These are phyloP conservation scores for Neurospora sp. DNA, from an alignment of 495 filamentous ascomycete genomes.

Conservation along the genomic window DNA sequence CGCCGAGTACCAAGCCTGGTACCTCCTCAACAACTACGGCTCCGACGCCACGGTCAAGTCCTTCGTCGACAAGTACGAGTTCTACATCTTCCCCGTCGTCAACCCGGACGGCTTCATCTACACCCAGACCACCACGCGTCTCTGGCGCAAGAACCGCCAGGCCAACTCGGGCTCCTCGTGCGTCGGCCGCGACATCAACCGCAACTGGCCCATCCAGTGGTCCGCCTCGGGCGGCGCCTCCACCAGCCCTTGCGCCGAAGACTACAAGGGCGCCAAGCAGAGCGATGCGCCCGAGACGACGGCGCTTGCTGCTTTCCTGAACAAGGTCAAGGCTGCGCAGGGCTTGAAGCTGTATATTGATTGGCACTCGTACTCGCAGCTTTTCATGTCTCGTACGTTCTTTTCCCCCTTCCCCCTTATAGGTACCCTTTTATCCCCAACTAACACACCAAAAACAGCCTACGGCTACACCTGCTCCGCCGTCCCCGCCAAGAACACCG, in stretches of 20 bases:
- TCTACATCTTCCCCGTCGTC: slow-evolving; percentile 51
- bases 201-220: slow-evolving; percentile 53
- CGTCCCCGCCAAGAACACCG: slow-evolving; percentile 33
- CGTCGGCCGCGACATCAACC: slow-evolving; percentile 52
- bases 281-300: slow-evolving; percentile 42
- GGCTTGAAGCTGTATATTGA: slow-evolving; percentile 53
- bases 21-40: slow-evolving; percentile 37
- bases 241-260: slow-evolving; percentile 42
- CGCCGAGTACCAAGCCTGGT: slow-evolving; percentile 47
- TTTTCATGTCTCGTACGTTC: slow-evolving; percentile 29
- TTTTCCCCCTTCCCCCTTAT: too few relatives aligned
- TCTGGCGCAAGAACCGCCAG: slow-evolving; percentile 59
- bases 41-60: slow-evolving; percentile 29
- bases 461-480: slow-evolving; percentile 31
- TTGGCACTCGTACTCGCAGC: slow-evolving; percentile 50
- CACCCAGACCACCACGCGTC: slow-evolving; percentile 45
- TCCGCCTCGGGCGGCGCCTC: slow-evolving; percentile 38
- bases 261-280: slow-evolving; percentile 39
- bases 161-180: slow-evolving; percentile 31
- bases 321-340: slow-evolving; percentile 25
- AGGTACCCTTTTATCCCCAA: slow-evolving; percentile 1
- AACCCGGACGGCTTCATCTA: slow-evolving; percentile 58
- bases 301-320: slow-evolving; percentile 30
- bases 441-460: slow-evolving; percentile 7
- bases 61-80: slow-evolving; percentile 50